phyloP scores from a whole-genome alignment of 768 basidiomycete species.

The Termitomyces sp. region DNA sequence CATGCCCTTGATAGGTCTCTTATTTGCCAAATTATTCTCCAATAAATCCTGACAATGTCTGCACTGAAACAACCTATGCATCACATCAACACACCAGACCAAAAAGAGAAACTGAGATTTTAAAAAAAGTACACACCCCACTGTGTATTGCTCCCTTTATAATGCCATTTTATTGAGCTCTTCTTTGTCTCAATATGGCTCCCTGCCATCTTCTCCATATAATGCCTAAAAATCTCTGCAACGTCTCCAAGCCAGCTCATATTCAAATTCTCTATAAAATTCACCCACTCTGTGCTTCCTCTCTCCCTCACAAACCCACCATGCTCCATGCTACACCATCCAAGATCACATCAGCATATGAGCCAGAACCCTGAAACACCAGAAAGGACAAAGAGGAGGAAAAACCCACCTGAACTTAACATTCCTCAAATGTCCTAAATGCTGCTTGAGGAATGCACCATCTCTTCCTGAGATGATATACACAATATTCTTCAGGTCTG shows the following conservation, averaged over 20 bases:
- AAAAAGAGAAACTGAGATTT: not conserved
- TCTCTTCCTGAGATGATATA: slow-evolving; percentile 98
- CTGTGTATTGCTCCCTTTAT: slow-evolving; percentile 87
- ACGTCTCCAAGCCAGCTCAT: slow-evolving; percentile 99
- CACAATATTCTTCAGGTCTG: slow-evolving; percentile 86
- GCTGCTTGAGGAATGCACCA: slow-evolving; percentile 85
- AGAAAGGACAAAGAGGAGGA: not conserved
- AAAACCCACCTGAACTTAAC: slow-evolving; percentile 64
- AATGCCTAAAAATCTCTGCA: slow-evolving; percentile 92
- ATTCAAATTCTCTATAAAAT: slow-evolving; percentile 86
- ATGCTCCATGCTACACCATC: slow-evolving; percentile 71
- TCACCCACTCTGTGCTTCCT: slow-evolving; percentile 65
- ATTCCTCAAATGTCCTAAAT: slow-evolving; percentile 77
- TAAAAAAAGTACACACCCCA: slow-evolving; percentile 67
- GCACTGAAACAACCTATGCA: slow-evolving; percentile 79
- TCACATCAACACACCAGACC: slow-evolving; percentile 1
- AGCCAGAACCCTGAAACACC: too few species aligned
- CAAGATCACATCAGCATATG: not conserved
- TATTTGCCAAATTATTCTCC: slow-evolving; percentile 90
- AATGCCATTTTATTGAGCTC: slow-evolving; percentile 98
- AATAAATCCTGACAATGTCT: slow-evolving; percentile 94
- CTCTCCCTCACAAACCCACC: slow-evolving; percentile 87
- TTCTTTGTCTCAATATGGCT: slow-evolving; percentile 96
- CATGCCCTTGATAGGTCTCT: slow-evolving; percentile 90
- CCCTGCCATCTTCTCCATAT: slow-evolving; percentile 96